phyloP scores from a whole-genome alignment of 2,329 filamentous ascomycete species.

The Mycosphaerella sp. region DNA sequence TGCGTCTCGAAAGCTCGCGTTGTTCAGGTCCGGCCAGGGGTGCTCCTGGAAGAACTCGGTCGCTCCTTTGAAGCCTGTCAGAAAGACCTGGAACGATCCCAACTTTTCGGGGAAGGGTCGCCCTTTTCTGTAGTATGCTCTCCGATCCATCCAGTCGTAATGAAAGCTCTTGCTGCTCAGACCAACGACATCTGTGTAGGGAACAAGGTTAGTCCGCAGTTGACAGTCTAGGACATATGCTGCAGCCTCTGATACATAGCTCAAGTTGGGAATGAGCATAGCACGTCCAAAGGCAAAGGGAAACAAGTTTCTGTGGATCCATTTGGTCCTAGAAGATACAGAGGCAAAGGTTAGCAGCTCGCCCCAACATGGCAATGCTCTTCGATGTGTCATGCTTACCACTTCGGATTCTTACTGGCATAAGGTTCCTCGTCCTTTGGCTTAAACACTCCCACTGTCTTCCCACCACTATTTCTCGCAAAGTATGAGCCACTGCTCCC shows the following conservation, averaged over 20 bases:
- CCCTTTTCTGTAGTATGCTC: constrained; percentile 79
- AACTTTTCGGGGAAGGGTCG: constrained; percentile 82
- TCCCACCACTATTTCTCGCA: constrained; percentile 82
- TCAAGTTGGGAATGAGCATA: constrained; percentile 93
- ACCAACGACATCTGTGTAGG: constrained; percentile 91
- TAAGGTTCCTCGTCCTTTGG: constrained; percentile 99
- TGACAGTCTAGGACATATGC: constrained; percentile 92
- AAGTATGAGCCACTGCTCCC: constrained; percentile 98
- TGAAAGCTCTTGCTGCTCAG: constrained; percentile 96
- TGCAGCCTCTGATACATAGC: constrained; percentile 95
- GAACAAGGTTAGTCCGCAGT: constrained; percentile 83
- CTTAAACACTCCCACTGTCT: constrained; percentile 96
- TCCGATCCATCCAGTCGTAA: constrained; percentile 94
- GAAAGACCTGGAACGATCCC: constrained; percentile 94
- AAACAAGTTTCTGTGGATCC: constrained; percentile 96
- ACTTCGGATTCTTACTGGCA: constrained; percentile 88
- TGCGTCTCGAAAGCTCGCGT: constrained; percentile 56
- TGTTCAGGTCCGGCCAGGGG: constrained; percentile 91
- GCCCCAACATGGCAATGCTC: background rate
- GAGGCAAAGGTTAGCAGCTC: background rate
- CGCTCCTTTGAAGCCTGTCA: constrained; percentile 95
- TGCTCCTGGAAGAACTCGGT: constrained; percentile 92
- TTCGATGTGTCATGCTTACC: background rate
- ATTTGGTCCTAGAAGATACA: constrained; percentile 52
- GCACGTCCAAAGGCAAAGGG: constrained; percentile 95